These are phyloP conservation scores for Boletus patriciae DNA, from an alignment of 768 basidiomycete genomes.

Conservation along the genomic window DNA sequence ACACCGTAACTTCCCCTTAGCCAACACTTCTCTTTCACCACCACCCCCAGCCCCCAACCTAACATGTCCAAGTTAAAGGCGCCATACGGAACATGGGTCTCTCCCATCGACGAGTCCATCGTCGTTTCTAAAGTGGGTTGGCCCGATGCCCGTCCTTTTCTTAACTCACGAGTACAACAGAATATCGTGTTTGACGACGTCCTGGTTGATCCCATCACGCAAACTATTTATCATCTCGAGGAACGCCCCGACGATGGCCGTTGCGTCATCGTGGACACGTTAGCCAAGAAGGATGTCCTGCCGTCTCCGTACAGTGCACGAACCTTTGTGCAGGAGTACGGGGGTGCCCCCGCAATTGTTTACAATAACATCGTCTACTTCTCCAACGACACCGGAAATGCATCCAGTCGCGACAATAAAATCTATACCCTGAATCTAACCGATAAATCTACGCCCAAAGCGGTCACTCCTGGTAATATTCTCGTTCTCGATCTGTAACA, in stretches of 20 bases:
- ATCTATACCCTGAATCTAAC: slow-evolving; percentile 39
- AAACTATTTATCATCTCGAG: slow-evolving; percentile 55
- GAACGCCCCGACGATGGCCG: slow-evolving; percentile 49
- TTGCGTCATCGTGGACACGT: slow-evolving; percentile 51
- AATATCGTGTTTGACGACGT: slow-evolving; percentile 41
- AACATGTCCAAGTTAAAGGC: slow-evolving; percentile 32
- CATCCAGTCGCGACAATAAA: slow-evolving; percentile 34
- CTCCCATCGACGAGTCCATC: slow-evolving; percentile 52
- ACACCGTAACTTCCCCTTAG: background rate
- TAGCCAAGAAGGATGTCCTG: slow-evolving; percentile 45
- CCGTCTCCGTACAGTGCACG: slow-evolving; percentile 53
- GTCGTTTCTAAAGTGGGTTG: slow-evolving; percentile 43
- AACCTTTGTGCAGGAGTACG: slow-evolving; percentile 66
- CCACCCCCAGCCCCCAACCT: background rate
- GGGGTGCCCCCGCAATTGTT: slow-evolving; percentile 58
- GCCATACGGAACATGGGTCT: slow-evolving; percentile 61
- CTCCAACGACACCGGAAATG: slow-evolving; percentile 44
- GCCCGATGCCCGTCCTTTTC: too few species aligned
- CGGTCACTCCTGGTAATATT: slow-evolving; percentile 58
- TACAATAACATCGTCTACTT: slow-evolving; percentile 53
- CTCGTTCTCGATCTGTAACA: background rate
- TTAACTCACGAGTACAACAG: slow-evolving; percentile 8
- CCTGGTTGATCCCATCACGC: slow-evolving; percentile 51
- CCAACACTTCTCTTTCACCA: too few species aligned
- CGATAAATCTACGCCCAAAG: too few species aligned